Base-by-base conservation (phyloP, 2,329 filamentous ascomycete genomes). In the Intubia oerlemansii region DNA sequence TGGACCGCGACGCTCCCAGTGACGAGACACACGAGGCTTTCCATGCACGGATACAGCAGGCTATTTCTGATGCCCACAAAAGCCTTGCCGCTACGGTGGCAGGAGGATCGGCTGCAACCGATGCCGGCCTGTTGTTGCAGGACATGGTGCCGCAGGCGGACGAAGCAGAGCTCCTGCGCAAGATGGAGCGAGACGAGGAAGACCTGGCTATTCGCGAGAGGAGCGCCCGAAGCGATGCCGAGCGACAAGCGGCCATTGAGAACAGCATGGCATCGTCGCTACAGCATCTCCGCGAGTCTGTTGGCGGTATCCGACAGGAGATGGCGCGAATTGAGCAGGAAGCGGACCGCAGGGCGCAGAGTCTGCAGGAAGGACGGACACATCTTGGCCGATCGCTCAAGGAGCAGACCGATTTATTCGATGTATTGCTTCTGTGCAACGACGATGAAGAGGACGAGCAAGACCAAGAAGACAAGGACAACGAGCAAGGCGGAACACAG, bases 121-220 rank as follows among this genome's bases (percentile, higher is more conserved):
- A 21, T 21, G 19, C 8, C n/a, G 19, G 19, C 19, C 8, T 21
- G n/a, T n/a, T n/a, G n/a, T n/a, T n/a, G n/a, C n/a, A n/a, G n/a
- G n/a, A n/a, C n/a, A n/a, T n/a, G n/a, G n/a, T n/a, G n/a, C n/a
- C n/a, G n/a, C n/a, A n/a, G n/a, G n/a, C n/a, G n/a, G n/a, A n/a
- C n/a, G n/a, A n/a, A 21, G 8, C 8, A n/a, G 19, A 21, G 8
- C 8, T n/a, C n/a, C 8, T 21, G 8, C 10, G 5, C 23, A 7
- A 81, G 32, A 60, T 38, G 11, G 16, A 34, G 29, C 12, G 21
- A 8, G 20, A 27, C 21, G 34, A 68, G 39, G 58, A 62, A 0
- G 78, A 84, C 44, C 45, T 84, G 34, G 62, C 63, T 27, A 69
- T 68, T 5, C 46, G 82, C 36, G 73, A 81, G 46, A 59, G 55